These are phyloP conservation scores for Acanthamoeba lenticulata DNA, from an alignment of 208 protist genomes.

Conservation along the genomic window DNA sequence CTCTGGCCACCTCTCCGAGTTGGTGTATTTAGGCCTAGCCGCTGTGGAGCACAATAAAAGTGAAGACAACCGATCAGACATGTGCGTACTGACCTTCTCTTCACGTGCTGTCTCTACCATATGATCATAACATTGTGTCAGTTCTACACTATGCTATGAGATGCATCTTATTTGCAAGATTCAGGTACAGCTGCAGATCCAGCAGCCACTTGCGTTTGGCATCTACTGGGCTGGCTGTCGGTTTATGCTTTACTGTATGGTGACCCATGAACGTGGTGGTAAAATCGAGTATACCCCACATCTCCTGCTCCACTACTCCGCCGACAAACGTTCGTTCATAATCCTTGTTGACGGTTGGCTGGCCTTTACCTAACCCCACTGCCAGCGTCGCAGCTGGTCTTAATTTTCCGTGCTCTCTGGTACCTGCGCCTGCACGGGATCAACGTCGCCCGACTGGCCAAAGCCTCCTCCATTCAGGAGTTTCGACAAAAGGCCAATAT, in stretches of 20 bases:
- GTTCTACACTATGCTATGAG: background rate
- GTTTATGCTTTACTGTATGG: conserved; percentile 25
- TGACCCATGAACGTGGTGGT: too few species aligned
- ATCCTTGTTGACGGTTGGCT: background rate
- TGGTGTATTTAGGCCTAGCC: background rate
- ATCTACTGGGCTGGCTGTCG: conserved; percentile 26
- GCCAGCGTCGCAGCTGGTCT: background rate
- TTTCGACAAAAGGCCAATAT: background rate
- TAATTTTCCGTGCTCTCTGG: background rate
- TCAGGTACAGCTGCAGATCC: background rate
- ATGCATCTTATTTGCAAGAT: conserved; percentile 37
- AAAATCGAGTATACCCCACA: conserved; percentile 2
- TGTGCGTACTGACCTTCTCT: background rate
- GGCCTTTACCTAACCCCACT: background rate
- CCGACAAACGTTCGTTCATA: background rate
- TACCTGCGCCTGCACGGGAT: conserved; percentile 6
- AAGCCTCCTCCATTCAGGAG: too few species aligned
- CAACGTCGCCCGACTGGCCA: background rate
- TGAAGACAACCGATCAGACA: background rate
- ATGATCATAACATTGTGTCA: background rate
- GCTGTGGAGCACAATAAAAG: background rate
- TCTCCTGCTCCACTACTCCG: background rate
- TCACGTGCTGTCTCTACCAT: background rate
- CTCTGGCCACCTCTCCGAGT: background rate
- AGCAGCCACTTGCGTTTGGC: background rate